These are phyloP conservation scores for Pseudogymnoascus sp. DNA, from an alignment of 2,329 filamentous ascomycete species.

Conservation along the genomic window DNA sequence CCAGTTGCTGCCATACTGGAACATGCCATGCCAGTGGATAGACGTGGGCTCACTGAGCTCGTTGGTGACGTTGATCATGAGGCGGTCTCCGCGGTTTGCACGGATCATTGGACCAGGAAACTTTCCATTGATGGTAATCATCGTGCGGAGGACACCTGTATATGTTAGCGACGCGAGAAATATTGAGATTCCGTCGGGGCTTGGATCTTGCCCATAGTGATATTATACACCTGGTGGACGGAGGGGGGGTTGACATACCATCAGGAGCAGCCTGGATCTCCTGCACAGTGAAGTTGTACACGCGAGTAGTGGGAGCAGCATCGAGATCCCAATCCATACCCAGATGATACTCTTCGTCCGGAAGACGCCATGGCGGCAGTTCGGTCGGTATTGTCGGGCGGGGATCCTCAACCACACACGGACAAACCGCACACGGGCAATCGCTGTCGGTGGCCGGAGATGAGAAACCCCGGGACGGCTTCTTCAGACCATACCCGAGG, in stretches of 20 bases:
- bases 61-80: conserved; percentile 30
- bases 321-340: conserved; percentile 19
- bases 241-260: conserved; percentile 12
- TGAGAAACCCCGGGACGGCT: conserved; percentile 10
- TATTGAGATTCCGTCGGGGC: background rate
- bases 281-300: conserved; percentile 16
- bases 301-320: conserved; percentile 17
- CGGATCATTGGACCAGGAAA: conserved; percentile 31
- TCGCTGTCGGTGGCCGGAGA: background rate
- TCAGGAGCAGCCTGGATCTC: conserved; percentile 18
- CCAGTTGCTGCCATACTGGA: conserved; percentile 32
- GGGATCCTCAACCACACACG: background rate
- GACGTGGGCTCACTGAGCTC: conserved; percentile 30
- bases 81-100: conserved; percentile 31
- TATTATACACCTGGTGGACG: background rate
- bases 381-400: background rate
- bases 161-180: background rate
- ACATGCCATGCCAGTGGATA: conserved; percentile 42
- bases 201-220: background rate
- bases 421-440: background rate
- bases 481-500: conserved; percentile 17
- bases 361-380: conserved; percentile 11
- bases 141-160: conserved; percentile 9
- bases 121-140: conserved; percentile 29
- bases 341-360: conserved; percentile 16